Percentiles rank a stretch among this genome's conserved stretches.
phyloP scores from a whole-genome alignment of 2,329 filamentous ascomycete genomes.

The Ophiostoma novo-ulmi region DNA sequence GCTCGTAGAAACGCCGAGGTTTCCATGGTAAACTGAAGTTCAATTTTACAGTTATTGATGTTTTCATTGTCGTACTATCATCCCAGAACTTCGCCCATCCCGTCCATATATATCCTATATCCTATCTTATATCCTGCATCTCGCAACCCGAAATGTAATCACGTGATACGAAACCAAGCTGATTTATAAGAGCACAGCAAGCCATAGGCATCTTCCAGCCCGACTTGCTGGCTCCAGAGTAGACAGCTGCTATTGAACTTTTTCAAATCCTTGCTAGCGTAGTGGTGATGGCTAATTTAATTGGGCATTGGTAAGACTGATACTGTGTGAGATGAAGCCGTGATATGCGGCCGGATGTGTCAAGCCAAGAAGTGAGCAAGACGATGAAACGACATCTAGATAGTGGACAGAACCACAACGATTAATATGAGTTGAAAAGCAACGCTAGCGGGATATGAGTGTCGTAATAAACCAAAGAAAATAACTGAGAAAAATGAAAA shows the following conservation, averaged over 20 bases:
- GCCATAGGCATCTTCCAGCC: neutral
- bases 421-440: neutral
- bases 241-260: neutral
- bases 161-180: neutral
- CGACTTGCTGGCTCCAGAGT: neutral
- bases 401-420: neutral
- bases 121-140: neutral
- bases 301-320: neutral
- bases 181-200: neutral
- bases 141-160: neutral
- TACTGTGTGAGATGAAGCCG: neutral
- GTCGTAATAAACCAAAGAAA: neutral
- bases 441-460: slow-evolving; percentile 14
- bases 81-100: too few species aligned
- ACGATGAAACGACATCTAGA: neutral
- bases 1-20: too few species aligned
- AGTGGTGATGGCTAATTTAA: neutral
- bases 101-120: too few species aligned
- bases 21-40: too few species aligned
- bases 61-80: too few species aligned
- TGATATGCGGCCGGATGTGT: neutral
- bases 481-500: neutral
- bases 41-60: too few species aligned
- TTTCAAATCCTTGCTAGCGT: neutral
- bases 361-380: neutral